Evolutionary conservation across 257 asterid species (phyloP).

Genomic region (Craterostigma plantagineum): DNA sequence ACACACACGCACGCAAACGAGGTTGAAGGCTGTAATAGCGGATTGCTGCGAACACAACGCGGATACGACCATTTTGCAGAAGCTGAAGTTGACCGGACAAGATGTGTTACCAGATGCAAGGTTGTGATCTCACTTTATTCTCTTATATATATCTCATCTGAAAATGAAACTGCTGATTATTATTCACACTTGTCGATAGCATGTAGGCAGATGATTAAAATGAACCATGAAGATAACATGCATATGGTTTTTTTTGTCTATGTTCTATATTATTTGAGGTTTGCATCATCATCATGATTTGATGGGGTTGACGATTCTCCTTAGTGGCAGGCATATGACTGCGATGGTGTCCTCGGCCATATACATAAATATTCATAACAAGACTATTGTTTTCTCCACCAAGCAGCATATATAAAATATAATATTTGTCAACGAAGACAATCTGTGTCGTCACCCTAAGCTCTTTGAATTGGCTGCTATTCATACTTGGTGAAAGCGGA

Average conservation of each 20-base stretch:
- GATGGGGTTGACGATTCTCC: conserved; percentile 9
- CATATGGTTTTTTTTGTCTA: too few species aligned
- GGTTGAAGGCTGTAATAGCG: conserved; percentile 53
- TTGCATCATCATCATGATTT: neutral
- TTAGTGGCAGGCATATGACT: conserved; percentile 12
- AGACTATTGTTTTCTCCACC: too few species aligned
- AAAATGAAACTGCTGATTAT: too few species aligned
- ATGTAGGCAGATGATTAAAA: neutral
- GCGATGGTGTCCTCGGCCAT: conserved; percentile 7
- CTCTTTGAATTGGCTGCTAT: too few species aligned
- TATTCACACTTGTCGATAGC: neutral
- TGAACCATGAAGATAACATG: too few species aligned
- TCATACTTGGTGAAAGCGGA: too few species aligned
- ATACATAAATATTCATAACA: neutral
- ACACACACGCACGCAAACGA: neutral
- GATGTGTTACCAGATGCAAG: conserved; percentile 80
- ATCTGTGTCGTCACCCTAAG: too few species aligned
- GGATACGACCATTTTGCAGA: conserved; percentile 63
- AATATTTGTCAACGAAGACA: too few species aligned
- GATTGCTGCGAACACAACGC: conserved; percentile 93
- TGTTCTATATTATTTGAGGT: too few species aligned
- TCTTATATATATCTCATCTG: neutral
- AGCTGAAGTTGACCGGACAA: conserved; percentile 42
- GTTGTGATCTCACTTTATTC: conserved; percentile 21
- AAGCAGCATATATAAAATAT: too few species aligned